These are phyloP conservation scores for Colletotrichum sp. DNA, from an alignment of 2,329 filamentous ascomycete genomes.

Conservation along the genomic window DNA sequence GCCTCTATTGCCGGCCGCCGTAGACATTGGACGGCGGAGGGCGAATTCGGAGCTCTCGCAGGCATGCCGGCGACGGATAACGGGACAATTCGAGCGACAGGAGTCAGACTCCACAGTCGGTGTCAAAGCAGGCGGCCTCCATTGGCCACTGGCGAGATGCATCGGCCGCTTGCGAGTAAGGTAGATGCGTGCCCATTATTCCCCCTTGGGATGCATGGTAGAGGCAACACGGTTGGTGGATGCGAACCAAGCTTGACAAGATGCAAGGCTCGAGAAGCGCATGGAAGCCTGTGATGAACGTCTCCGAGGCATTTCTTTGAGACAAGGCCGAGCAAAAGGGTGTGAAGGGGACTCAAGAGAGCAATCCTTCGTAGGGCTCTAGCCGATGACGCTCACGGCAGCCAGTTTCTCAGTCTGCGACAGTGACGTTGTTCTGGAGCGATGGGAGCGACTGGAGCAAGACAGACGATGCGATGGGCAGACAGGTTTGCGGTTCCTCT, in stretches of 20 bases:
- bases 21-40: constrained; percentile 1
- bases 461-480: neutral
- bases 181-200: neutral
- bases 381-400: neutral
- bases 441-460: neutral
- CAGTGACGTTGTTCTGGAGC: constrained; percentile 10
- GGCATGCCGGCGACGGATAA: neutral
- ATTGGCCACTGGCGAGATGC: neutral
- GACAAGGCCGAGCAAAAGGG: constrained; percentile 3
- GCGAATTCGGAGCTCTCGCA: constrained; percentile 16
- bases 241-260: neutral
- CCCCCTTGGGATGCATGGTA: neutral
- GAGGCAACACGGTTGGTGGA: neutral
- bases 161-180: constrained; percentile 3
- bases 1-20: neutral
- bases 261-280: neutral
- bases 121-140: constrained; percentile 7
- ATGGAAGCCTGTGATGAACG: neutral
- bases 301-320: constrained; percentile 5
- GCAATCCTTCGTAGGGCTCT: neutral
- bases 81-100: neutral
- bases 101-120: neutral
- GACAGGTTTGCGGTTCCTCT: neutral
- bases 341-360: neutral
- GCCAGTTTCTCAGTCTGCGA: neutral